Evolutionary conservation across 2,329 filamentous ascomycete species (phyloP).

Genomic region (Chrysoporthe austroafricana): DNA sequence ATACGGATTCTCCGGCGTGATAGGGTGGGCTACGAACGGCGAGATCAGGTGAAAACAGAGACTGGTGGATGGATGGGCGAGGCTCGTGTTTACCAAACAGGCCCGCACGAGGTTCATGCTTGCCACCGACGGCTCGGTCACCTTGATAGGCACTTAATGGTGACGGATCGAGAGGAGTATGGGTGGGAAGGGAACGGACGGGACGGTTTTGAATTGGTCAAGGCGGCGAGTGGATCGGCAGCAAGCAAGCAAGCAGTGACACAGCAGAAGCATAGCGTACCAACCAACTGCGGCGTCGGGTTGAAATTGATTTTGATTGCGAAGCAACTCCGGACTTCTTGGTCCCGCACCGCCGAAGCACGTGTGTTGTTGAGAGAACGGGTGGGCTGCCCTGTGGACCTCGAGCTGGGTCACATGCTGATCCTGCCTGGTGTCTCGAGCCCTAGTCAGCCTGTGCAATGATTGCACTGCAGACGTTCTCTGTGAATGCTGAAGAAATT

Average conservation of each 20-base stretch:
- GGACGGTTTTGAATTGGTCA: background rate
- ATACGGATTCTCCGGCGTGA: background rate
- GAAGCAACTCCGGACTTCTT: too few species aligned
- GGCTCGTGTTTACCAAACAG: too few species aligned
- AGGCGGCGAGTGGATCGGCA: background rate
- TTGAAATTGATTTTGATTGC: background rate
- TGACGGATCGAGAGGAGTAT: background rate
- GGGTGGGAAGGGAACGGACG: background rate
- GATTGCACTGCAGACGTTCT: too few species aligned
- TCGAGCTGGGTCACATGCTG: too few species aligned
- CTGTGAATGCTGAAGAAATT: too few species aligned
- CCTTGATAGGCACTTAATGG: background rate
- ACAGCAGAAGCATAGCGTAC: background rate
- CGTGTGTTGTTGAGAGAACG: too few species aligned
- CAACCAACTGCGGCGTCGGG: background rate
- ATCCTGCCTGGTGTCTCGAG: too few species aligned
- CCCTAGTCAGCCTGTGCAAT: too few species aligned
- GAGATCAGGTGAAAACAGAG: conserved; percentile 3
- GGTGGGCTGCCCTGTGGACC: too few species aligned
- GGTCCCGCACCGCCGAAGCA: too few species aligned
- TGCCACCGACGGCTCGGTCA: background rate
- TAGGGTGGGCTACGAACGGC: background rate
- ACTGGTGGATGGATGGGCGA: background rate
- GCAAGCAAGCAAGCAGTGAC: background rate
- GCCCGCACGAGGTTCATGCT: background rate